Conservation (phyloP, 2,329 filamentous ascomycete genomes). For the Fusarium pilosicola region DNA sequence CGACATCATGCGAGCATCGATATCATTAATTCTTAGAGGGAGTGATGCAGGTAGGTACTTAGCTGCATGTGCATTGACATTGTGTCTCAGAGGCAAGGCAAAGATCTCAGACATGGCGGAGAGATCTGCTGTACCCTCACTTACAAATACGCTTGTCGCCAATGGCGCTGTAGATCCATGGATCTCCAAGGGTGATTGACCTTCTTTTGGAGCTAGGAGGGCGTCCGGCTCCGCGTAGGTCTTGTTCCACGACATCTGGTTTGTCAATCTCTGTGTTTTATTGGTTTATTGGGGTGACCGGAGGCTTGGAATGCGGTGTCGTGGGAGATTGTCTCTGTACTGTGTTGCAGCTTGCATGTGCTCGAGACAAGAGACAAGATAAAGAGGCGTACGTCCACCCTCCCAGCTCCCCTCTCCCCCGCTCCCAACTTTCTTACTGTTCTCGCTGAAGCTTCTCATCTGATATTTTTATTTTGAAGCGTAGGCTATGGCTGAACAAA, state of each 20-base stretch:
- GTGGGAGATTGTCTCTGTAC: background rate
- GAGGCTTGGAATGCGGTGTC: background rate
- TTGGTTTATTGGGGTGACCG: background rate
- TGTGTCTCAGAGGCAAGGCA: conserved; percentile 8
- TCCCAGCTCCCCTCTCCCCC: background rate
- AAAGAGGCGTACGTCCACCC: background rate
- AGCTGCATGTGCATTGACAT: background rate
- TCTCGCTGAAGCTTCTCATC: background rate
- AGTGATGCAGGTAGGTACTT: no score
- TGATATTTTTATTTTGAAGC: background rate
- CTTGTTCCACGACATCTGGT: background rate
- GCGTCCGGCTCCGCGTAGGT: background rate
- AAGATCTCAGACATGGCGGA: background rate
- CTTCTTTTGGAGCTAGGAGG: background rate
- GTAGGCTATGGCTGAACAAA: conserved; percentile 23
- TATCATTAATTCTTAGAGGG: background rate
- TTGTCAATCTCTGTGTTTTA: background rate
- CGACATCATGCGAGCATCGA: background rate
- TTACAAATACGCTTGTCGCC: background rate
- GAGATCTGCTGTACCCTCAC: background rate
- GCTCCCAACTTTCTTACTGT: background rate
- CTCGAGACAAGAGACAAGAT: background rate
- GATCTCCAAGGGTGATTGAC: background rate
- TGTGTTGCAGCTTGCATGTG: background rate
- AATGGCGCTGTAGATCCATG: background rate